Conservation (phyloP, 1,139 yeast genomes). For the Diutina sp. region DNA sequence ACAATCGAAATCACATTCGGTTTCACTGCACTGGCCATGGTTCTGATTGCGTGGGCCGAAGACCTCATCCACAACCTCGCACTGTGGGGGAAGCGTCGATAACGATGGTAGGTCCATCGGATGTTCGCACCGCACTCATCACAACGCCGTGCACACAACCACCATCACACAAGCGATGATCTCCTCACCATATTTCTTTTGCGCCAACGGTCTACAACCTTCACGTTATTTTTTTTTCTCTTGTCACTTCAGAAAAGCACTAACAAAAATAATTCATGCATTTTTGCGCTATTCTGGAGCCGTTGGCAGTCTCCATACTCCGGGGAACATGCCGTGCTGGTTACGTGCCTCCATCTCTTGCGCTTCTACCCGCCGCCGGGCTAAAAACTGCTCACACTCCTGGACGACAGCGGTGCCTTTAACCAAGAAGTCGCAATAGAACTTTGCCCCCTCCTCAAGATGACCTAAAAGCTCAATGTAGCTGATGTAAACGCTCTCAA, state of each 20-base stretch:
- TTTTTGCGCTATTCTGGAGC: neutral
- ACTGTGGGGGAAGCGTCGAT: neutral
- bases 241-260: no score
- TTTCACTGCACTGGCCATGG: neutral
- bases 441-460: constrained; percentile 55
- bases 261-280: no score
- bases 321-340: neutral
- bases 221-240: neutral
- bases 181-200: neutral
- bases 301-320: neutral
- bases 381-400: constrained; percentile 45
- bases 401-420: constrained; percentile 34
- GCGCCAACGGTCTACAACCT: neutral
- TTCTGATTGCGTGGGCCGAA: neutral
- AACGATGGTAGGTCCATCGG: neutral
- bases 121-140: neutral
- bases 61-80: neutral
- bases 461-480: constrained; percentile 47
- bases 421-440: constrained; percentile 50
- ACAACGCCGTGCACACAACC: neutral
- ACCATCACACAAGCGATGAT: neutral
- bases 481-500: constrained; percentile 42
- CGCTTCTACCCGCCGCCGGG: constrained; percentile 40
- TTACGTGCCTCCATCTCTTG: constrained; percentile 17
- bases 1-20: constrained; percentile 50